Evolutionary conservation across 306 rosid genomes (phyloP).

Genomic region (Gleditsia sinensis): DNA sequence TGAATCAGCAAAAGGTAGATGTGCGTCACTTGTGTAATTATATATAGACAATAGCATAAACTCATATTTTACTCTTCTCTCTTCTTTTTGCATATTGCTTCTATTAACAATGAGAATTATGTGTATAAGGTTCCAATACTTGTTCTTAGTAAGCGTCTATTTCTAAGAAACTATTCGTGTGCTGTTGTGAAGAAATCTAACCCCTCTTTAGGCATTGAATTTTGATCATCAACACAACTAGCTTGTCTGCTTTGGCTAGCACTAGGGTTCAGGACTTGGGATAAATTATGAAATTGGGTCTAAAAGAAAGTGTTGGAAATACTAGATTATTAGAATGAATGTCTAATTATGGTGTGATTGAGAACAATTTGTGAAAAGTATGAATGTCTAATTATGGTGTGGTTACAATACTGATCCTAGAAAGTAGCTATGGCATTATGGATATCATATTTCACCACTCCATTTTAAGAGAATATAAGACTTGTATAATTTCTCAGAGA

Average conservation of each 20-base stretch:
- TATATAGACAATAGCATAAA: background rate
- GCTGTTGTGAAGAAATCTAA: background rate
- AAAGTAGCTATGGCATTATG: background rate
- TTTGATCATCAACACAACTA: slow-evolving; percentile 1
- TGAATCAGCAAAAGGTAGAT: background rate
- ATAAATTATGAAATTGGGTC: background rate
- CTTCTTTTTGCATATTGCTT: background rate
- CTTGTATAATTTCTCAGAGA: slow-evolving; percentile 2
- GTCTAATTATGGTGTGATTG: too few species aligned
- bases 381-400: background rate
- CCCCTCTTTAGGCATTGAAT: background rate
- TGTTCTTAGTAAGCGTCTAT: background rate
- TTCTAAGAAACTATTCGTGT: background rate
- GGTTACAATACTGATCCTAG: slow-evolving; percentile 1
- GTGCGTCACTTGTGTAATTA: background rate
- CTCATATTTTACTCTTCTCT: background rate
- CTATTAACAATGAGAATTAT: background rate
- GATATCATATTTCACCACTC: background rate
- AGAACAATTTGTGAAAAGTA: slow-evolving; percentile 52
- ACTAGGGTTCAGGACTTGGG: background rate
- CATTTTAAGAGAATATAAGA: background rate
- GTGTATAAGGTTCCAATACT: background rate
- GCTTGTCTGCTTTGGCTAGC: background rate
- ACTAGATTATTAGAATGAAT: too few species aligned
- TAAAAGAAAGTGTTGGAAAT: background rate